Percentiles rank a stretch among this genome's conserved stretches.
These are phyloP conservation scores for Pleurotus ostreatus DNA, from an alignment of 768 basidiomycete species.

Conservation along the genomic window DNA sequence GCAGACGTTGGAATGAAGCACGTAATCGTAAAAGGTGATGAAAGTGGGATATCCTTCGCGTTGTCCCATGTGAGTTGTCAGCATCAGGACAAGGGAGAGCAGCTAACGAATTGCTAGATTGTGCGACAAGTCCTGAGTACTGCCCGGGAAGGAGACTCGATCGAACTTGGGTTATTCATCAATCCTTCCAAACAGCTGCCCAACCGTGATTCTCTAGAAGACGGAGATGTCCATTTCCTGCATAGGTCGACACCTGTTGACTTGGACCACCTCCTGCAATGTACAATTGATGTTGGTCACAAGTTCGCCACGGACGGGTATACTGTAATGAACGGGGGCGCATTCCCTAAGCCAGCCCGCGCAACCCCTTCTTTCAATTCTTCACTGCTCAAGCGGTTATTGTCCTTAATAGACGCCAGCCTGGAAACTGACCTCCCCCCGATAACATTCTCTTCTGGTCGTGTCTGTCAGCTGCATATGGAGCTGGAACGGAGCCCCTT, in stretches of 20 bases:
- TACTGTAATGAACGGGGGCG: slow-evolving; percentile 16
- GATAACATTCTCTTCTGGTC: slow-evolving; percentile 36
- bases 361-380: slow-evolving; percentile 38
- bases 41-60: slow-evolving; percentile 76
- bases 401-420: slow-evolving; percentile 54
- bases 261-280: slow-evolving; percentile 32
- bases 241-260: slow-evolving; percentile 20
- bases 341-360: slow-evolving; percentile 35
- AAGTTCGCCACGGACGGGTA: slow-evolving; percentile 29
- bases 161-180: slow-evolving; percentile 80
- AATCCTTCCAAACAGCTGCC: slow-evolving; percentile 22
- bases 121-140: slow-evolving; percentile 77
- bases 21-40: slow-evolving; percentile 80
- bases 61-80: slow-evolving; percentile 72
- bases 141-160: slow-evolving; percentile 69
- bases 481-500: slow-evolving; percentile 56
- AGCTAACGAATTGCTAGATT: slow-evolving; percentile 43
- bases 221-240: slow-evolving; percentile 1
- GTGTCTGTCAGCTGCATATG: slow-evolving; percentile 64
- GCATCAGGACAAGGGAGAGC: too few species aligned
- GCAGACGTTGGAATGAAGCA: slow-evolving; percentile 87
- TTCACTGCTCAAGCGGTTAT: slow-evolving; percentile 54
- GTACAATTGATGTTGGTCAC: slow-evolving; percentile 47
- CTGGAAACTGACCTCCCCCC: slow-evolving; percentile 42
- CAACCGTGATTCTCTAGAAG: slow-evolving; percentile 9